phyloP scores from a whole-genome alignment of 2,329 filamentous ascomycete genomes.

The Aspergillus sp. region DNA sequence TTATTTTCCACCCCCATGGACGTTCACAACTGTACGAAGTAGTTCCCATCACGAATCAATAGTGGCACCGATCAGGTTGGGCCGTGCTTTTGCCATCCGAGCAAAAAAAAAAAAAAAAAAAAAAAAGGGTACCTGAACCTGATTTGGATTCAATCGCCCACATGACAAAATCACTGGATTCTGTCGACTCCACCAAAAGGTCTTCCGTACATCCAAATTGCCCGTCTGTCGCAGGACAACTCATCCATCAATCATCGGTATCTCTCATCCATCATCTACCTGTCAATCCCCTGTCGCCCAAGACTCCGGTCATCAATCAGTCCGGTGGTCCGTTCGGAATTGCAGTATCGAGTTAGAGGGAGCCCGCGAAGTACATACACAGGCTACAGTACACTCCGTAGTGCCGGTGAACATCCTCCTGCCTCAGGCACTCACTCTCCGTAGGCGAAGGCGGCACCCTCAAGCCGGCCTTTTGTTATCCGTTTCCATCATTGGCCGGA shows the following conservation, averaged over 20 bases:
- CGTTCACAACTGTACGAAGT: background rate
- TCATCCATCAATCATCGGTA: no score
- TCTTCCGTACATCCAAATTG: background rate
- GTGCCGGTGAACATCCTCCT: background rate
- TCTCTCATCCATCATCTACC: background rate
- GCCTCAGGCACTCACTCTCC: background rate
- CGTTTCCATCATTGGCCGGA: background rate
- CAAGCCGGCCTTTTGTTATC: background rate
- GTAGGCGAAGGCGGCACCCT: background rate
- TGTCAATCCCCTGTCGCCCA: background rate
- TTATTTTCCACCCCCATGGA: background rate
- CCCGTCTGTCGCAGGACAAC: background rate
- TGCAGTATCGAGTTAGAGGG: background rate
- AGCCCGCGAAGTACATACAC: no score
- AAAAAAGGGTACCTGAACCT: background rate
- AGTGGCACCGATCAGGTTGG: background rate
- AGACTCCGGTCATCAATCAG: background rate
- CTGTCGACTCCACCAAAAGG: background rate
- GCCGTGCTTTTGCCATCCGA: background rate
- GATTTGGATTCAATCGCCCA: constrained; percentile 1
- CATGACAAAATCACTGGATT: constrained; percentile 5
- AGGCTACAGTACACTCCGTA: no score
- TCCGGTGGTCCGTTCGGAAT: background rate
- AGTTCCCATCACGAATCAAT: background rate
- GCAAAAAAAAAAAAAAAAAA: background rate